Conservation (phyloP, 2,329 filamentous ascomycete genomes). For the Hypoxylon sp. region DNA sequence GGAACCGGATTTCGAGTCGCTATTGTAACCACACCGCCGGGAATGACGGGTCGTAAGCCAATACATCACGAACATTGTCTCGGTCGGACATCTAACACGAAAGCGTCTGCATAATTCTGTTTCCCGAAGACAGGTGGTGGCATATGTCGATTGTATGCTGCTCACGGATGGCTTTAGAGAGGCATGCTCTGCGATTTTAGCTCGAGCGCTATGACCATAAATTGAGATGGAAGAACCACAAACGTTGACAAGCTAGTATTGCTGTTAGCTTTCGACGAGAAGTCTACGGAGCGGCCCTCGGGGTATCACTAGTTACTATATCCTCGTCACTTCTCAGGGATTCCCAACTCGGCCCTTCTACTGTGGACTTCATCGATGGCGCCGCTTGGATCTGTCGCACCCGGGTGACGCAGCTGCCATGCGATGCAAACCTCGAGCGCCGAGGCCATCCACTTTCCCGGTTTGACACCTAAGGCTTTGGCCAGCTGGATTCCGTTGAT, state of each 20-base stretch:
- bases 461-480: slow-evolving; percentile 71
- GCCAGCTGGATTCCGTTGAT: slow-evolving; percentile 80
- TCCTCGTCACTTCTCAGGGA: slow-evolving; percentile 37
- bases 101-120: background rate
- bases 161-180: background rate
- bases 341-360: slow-evolving; percentile 61
- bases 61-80: background rate
- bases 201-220: background rate
- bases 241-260: background rate
- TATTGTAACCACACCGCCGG: background rate
- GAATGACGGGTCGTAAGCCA: background rate
- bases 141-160: background rate
- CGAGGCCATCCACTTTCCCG: slow-evolving; percentile 83
- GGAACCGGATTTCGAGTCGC: background rate
- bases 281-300: slow-evolving; percentile 9
- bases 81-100: background rate
- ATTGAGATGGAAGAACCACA: background rate
- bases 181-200: background rate
- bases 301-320: slow-evolving; percentile 29
- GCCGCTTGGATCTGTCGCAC: slow-evolving; percentile 63
- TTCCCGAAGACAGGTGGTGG: background rate
- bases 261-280: background rate
- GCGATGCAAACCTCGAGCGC: slow-evolving; percentile 82
- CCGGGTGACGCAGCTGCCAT: slow-evolving; percentile 88
- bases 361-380: slow-evolving; percentile 67